These are phyloP conservation scores for Leccinellum luteum DNA, from an alignment of 768 basidiomycete species.

Conservation along the genomic window DNA sequence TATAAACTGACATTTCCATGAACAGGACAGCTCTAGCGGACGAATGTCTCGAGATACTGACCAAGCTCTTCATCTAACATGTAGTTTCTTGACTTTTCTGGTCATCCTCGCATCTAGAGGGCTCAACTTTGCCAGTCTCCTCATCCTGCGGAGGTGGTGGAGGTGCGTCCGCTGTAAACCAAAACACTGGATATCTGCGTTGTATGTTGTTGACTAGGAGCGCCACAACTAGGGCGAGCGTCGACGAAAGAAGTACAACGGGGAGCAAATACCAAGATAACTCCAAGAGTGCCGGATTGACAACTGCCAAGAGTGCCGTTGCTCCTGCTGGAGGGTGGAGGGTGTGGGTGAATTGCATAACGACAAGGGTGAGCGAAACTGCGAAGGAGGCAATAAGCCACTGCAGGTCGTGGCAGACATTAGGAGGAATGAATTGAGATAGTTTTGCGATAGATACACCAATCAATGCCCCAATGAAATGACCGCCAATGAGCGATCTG, in stretches of 20 bases:
- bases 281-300: constrained; percentile 38
- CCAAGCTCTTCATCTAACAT: constrained; percentile 1
- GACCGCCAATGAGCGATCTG: constrained; percentile 48
- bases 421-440: constrained; percentile 44
- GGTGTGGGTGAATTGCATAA: constrained; percentile 53
- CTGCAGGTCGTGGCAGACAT: constrained; percentile 41
- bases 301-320: constrained; percentile 50
- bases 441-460: constrained; percentile 53
- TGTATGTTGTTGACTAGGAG: constrained; percentile 52
- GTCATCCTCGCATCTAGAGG: background rate
- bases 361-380: constrained; percentile 40
- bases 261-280: constrained; percentile 56
- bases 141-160: background rate
- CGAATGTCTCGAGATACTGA: constrained; percentile 2
- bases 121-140: background rate
- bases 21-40: constrained; percentile 1
- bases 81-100: background rate
- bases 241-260: constrained; percentile 47
- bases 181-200: constrained; percentile 45
- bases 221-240: constrained; percentile 44
- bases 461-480: constrained; percentile 37
- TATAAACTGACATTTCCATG: background rate
- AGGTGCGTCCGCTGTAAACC: constrained; percentile 30
- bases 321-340: constrained; percentile 59
- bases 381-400: constrained; percentile 42